Conservation (phyloP, 116 monocot genomes). For the Trichopus zeylanicus region DNA sequence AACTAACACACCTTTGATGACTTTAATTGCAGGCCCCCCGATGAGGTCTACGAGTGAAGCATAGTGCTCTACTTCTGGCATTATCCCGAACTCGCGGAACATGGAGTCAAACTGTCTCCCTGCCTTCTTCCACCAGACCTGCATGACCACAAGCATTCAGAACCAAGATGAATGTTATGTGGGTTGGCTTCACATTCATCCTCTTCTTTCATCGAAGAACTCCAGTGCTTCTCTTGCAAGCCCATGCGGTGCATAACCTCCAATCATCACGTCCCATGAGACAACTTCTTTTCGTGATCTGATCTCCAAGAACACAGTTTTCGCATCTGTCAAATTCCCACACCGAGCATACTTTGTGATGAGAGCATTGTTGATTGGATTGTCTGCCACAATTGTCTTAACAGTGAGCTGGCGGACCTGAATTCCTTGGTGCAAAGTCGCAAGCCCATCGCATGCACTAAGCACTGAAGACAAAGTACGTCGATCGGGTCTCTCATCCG, state of each 20-base stretch:
- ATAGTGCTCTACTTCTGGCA: conserved; percentile 42
- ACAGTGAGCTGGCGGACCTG: conserved; percentile 40
- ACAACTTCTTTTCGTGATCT: conserved; percentile 25
- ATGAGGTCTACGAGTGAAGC: conserved; percentile 56
- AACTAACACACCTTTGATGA: conserved; percentile 38
- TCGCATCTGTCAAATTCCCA: conserved; percentile 35
- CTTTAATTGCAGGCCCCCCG: conserved; percentile 39
- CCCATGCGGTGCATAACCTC: conserved; percentile 56
- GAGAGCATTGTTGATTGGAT: conserved; percentile 51
- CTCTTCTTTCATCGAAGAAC: conserved; percentile 31
- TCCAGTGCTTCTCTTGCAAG: conserved; percentile 29
- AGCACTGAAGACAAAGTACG: conserved; percentile 56
- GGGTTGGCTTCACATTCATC: conserved; percentile 32
- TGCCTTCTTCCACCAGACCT: conserved; percentile 53
- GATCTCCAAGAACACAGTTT: conserved; percentile 33
- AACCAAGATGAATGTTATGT: conserved; percentile 50
- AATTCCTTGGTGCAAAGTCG: conserved; percentile 30
- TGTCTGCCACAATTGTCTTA: conserved; percentile 31
- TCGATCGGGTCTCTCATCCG: conserved; percentile 32
- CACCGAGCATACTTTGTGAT: conserved; percentile 61
- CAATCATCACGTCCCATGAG: conserved; percentile 69
- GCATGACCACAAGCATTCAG: conserved; percentile 53
- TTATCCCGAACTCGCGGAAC: conserved; percentile 34
- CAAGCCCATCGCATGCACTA: conserved; percentile 50
- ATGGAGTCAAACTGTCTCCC: conserved; percentile 44